Base-by-base conservation (phyloP, 768 basidiomycete genomes). In the Tricholoma saponaceum region DNA sequence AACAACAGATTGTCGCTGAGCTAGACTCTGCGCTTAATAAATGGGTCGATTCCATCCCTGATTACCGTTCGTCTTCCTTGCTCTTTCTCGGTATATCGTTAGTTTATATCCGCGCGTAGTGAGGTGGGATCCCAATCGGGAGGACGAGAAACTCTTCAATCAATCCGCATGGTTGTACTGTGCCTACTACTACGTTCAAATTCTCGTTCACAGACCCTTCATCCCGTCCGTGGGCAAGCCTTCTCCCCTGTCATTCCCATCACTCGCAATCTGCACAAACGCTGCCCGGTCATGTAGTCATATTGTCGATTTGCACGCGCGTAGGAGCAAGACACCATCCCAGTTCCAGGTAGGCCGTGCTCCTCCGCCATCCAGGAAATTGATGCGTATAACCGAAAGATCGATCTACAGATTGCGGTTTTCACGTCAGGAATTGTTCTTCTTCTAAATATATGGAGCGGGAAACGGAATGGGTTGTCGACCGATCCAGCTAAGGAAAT, bases 211-310 rank as follows among this genome's bases (percentile, higher is more conserved):
- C 68, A 84, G 90, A 2, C 86, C 89, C 0, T 92, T 90, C 71
- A 85, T 93, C 56, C 86, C 86, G 0, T 79, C 82, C 0, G 79
- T 81, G 0, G 72, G 74, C 43, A 79, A 76, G 58, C 78, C 78
- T 0, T 76, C 80, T 10, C 65, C 72, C 1, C 60, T 82, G 4
- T 74, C 79, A 2, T 83, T 85, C 65, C 87, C 87, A 9, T 89
- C 86, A 0, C 75, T 89, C 20, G 85, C 88, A 0, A 90, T 89
- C 54, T 91, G 87, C 69, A 83, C 89, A 10, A 82, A 93, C 57
- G 86, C 94, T 0, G 90, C 93, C 0, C 77, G 93, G 18, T 89
- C 89, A 1, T 89, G 85, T 55, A 84, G 82, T n/a, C 92, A 92
- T 62, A 80, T 97, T 20, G 72, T 90, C 35, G 89, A 92, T 61